Base-by-base conservation (phyloP, 1,284 basidiomycete genomes). In the Peniophora sp. region DNA sequence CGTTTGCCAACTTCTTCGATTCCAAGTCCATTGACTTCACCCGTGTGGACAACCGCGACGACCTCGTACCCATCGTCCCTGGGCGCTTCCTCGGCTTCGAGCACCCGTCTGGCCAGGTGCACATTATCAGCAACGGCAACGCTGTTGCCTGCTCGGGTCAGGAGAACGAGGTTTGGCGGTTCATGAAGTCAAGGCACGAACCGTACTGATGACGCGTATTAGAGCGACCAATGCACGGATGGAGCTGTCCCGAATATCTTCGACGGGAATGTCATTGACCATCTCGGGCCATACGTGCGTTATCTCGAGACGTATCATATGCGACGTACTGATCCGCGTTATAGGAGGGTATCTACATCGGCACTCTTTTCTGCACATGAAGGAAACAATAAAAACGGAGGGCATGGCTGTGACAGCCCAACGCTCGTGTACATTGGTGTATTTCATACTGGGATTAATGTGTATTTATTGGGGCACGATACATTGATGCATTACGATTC, bases 51-150 rank as follows among this genome's bases (percentile, higher is more conserved):
- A 68, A 73, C 60, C 59, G 64, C 48, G 52, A 57, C 22, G 71
- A 73, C 54, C 53, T 62, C n/a, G 60, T 73, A 23, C 69, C 71
- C 22, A 72, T 69, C 52, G 58, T 73, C 6, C 71, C 70, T 6
- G 69, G 69, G 5, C 65, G 65, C 12, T 62, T 60, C 54, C 59
- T 73, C n/a, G 70, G 70, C 36, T 72, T 64, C 58, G 47, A 55
- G 42, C 71, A 73, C 51, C 62, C 66, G 5, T 55, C 60, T 32
- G 66, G 67, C 20, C 70, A 73, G 57, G 57, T 68, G 18, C 70
- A 73, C 54, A 66, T 73, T 48, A 47, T 60, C 32, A 49, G 57
- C 3, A 57, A 60, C 9, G 64, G 60, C 9, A 57, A 57, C 35
- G 68, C 63, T 2, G 60, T 67, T 9, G 48, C 65, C 27, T 72